These are phyloP conservation scores for Holtermanniella nyarrowii DNA, from an alignment of 768 basidiomycete genomes.

Conservation along the genomic window DNA sequence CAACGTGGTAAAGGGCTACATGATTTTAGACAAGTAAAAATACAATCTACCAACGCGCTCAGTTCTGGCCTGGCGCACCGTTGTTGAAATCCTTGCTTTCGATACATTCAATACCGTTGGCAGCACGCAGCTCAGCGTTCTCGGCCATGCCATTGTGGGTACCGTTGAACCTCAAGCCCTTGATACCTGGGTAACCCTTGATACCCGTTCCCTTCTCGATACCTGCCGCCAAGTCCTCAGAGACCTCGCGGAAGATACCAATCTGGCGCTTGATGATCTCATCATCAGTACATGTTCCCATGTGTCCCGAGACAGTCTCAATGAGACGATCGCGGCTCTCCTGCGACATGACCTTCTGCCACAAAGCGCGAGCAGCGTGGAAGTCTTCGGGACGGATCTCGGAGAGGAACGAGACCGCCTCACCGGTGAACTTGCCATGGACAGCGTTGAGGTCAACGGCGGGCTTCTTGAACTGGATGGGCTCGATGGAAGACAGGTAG, in stretches of 20 bases:
- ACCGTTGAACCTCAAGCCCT: conserved; percentile 28
- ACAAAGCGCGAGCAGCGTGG: conserved; percentile 41
- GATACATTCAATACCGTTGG: conserved; percentile 23
- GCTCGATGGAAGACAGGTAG: conserved; percentile 68
- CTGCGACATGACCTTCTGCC: conserved; percentile 42
- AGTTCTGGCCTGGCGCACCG: no score
- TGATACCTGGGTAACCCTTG: conserved; percentile 21
- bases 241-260: conserved; percentile 63
- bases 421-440: conserved; percentile 65
- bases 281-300: conserved; percentile 29
- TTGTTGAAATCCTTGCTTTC: conserved; percentile 15
- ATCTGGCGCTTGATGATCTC: conserved; percentile 39
- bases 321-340: conserved; percentile 38
- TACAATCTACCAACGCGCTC: no score
- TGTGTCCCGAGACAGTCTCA: conserved; percentile 42
- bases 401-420: conserved; percentile 47
- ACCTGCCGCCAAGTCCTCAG: conserved; percentile 62
- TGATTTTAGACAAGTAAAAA: no score
- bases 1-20: no score
- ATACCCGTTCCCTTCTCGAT: conserved; percentile 66
- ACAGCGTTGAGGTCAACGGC: conserved; percentile 28
- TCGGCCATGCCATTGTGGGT: conserved; percentile 29
- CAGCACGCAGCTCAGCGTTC: conserved; percentile 20
- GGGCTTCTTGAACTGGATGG: conserved; percentile 54
- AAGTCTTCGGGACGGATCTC: conserved; percentile 65